Base-by-base conservation (phyloP, 345 rosid genomes). In the Melaleuca alternifolia region DNA sequence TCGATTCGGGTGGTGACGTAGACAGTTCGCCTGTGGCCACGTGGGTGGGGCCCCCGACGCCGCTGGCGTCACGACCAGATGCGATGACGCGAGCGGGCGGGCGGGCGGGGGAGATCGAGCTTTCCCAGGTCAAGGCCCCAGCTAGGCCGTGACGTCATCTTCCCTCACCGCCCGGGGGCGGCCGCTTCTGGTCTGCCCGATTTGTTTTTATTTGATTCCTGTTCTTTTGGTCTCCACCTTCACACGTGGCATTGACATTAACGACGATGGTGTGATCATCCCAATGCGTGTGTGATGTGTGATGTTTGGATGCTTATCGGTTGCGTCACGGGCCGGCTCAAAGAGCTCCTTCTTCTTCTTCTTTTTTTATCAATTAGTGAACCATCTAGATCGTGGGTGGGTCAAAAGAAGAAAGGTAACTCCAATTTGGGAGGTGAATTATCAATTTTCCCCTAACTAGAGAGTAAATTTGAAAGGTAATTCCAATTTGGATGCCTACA, bases 131-230 rank as follows among this genome's bases (percentile, higher is more conserved):
- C 51, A 3, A 10, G 8, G 24, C 30, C 51, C 44, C 41, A 24
- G 10, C 11, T 23, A 12, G 3, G 26, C 44, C 48, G 13, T 89
- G 88, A 87, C 88, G 90, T 83, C 33, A 54, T 83, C 87, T 57
- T 41, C 13, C 24, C 83, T 48, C 86, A 86, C 91, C 87, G 89
- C 79, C 91, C 89, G 81, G 53, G 48, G 83, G 83, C 89, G 86
- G 85, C 87, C 41, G 14, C 41, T 86, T 23, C 54, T 88, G 84
- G 52, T 46, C 18, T 0, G 18, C 51, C 30, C 28, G 50, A 20
- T 51, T 30, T 30, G 71, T 12, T 30, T 10, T 23, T 54, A 21
- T 28, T 28, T 53, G n/a, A 50, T 48, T 6, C 24, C 21, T 83
- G 24, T 54, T 10, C 21, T 51, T 21, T 18, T 26, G 71, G 71